Base-by-base conservation (phyloP, 768 basidiomycete genomes). In the Filobasidium floriforme region DNA sequence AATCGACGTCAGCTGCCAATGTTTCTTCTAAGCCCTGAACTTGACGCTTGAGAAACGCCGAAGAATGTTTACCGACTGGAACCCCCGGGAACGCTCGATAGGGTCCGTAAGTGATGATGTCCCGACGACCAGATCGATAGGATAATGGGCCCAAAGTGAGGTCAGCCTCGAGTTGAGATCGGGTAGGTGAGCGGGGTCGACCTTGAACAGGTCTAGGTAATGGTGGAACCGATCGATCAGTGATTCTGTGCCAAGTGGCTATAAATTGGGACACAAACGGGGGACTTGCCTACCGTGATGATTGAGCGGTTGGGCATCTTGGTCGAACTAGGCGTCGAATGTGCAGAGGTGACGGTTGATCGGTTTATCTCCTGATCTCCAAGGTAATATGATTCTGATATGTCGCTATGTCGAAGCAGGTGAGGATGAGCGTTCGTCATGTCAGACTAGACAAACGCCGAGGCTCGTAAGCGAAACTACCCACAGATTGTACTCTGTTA, bases 401-500 rank as follows among this genome's bases (percentile, higher is more conserved):
- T n/a, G n/a, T n/a, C n/a, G n/a, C n/a, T n/a, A n/a, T n/a, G n/a
- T n/a, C n/a, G n/a, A n/a, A n/a, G n/a, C n/a, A n/a, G n/a, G n/a
- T n/a, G n/a, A n/a, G n/a, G n/a, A n/a, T n/a, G n/a, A n/a, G n/a
- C n/a, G n/a, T n/a, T n/a, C n/a, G n/a, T n/a, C n/a, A n/a, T n/a
- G n/a, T n/a, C n/a, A n/a, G n/a, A n/a, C n/a, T n/a, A 44, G 43
- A 44, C 43, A 44, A 44, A 44, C 43, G 43, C 43, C 43, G 43
- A 44, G 43, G 43, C 19, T 44, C 43, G 43, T 44, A 10, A 44
- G 43, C 19, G 10, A 10, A 10, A 19, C 19, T 10, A 19, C 10
- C 43, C 19, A 44, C 10, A 44, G 43, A 19, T 44, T 10, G 19
- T 44, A 10, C 43, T 10, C 43, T 44, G 10, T 10, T 10, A 19